These are phyloP conservation scores for Podospora pseudocomata DNA, from an alignment of 495 filamentous ascomycete species.

Conservation along the genomic window DNA sequence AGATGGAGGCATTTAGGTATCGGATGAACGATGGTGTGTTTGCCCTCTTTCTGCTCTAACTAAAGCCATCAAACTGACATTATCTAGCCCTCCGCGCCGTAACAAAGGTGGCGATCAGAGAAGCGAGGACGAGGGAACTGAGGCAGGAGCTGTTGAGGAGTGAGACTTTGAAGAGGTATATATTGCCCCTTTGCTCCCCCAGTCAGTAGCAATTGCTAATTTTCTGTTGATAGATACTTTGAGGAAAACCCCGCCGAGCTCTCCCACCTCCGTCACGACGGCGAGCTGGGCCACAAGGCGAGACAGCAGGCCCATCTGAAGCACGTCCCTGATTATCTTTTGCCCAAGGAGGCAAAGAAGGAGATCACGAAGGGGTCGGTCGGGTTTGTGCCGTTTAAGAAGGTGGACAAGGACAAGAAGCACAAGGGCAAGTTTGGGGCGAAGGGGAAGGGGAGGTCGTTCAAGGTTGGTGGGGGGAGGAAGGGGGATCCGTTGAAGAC, in stretches of 20 bases:
- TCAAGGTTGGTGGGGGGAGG: constrained; percentile 42
- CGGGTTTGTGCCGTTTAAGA: constrained; percentile 73
- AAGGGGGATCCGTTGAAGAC: constrained; percentile 84
- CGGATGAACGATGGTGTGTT: constrained; percentile 72
- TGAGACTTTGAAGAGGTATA: constrained; percentile 76
- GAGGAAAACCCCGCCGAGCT: constrained; percentile 94
- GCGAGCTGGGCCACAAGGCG: constrained; percentile 67
- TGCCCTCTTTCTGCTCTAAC: too few relatives aligned
- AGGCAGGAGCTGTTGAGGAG: constrained; percentile 84
- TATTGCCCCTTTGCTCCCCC: neutral
- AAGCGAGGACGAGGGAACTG: constrained; percentile 84
- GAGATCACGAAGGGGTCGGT: constrained; percentile 58
- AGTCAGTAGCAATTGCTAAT: constrained; percentile 1
- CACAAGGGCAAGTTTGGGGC: constrained; percentile 62
- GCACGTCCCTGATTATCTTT: constrained; percentile 91
- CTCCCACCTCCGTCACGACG: constrained; percentile 83
- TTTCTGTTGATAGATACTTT: constrained; percentile 56
- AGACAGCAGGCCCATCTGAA: constrained; percentile 84
- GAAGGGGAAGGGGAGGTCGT: constrained; percentile 54
- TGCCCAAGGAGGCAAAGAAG: constrained; percentile 74
- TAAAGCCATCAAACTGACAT: neutral
- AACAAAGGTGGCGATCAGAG: constrained; percentile 77
- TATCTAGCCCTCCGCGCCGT: constrained; percentile 58
- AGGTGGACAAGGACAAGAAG: constrained; percentile 61
- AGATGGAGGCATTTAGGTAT: constrained; percentile 90